Base-by-base conservation (phyloP, 2,329 filamentous ascomycete genomes). In the Chrysoporthe puriensis region DNA sequence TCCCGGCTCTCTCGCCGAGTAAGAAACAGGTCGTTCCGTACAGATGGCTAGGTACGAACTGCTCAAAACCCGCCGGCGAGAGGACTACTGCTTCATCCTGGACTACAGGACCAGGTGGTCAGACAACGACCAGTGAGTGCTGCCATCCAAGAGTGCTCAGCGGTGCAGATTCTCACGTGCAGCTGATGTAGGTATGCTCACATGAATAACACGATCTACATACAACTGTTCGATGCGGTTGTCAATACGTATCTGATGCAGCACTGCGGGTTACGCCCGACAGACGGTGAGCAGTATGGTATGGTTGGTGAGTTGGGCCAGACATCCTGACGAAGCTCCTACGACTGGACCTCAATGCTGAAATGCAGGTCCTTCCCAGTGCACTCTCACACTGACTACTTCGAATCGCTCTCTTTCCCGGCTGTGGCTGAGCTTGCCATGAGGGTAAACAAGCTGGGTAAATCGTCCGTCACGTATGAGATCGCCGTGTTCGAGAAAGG, bases 101-200 rank as follows among this genome's bases (percentile, higher is more conserved):
- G 91, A 96, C 72, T 97, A 97, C 77, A 85, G 93, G 66, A 96
- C 94, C 69, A 82, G 94, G 88, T 97, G 94, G 94, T 94, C 74
- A 75, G 81, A 72, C 57, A 72, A 63, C 62, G 69, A 69, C 69
- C 54, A 71, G 71, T 63, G 42, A 65, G 63, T 66, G 21, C 26
- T 44, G 48, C 42, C 21, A 44, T 6, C 57, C 5, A 32, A 42
- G 34, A 21, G 18, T 26, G 32, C 32, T 44, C 57, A 44, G 48
- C 26, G 46, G 40, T 13, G 26, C n/a, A 42, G 46, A 13, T 26
- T 14, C 40, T 58, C 16, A 26, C 56, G 54, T 34, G 13, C 13
- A 52, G 48, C 21, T 44, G 42, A 16, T 18, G 48, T 57, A 42
- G 70, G 94, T 97, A 96, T 79, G 86, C 92, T 69, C 95, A 98